phyloP scores from a whole-genome alignment of 495 filamentous ascomycete species.

The Trichoderma orchidacearum region DNA sequence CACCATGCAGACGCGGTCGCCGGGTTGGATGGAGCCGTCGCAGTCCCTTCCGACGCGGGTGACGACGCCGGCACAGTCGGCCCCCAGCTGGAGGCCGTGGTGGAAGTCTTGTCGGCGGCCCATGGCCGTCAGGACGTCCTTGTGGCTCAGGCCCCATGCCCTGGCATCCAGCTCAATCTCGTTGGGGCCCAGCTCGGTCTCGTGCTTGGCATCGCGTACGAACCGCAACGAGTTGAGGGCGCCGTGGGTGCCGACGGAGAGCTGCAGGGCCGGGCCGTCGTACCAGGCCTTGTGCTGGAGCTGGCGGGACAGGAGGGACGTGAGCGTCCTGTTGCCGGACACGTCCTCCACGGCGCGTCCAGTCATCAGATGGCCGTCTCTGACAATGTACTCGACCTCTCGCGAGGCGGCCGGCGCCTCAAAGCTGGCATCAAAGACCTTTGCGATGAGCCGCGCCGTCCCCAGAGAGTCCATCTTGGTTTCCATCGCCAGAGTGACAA shows the following conservation, averaged over 20 bases:
- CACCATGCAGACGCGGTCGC: constrained; percentile 27
- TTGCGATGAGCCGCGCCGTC: constrained; percentile 7
- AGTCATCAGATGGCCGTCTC: constrained; percentile 11
- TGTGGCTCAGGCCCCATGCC: constrained; percentile 28
- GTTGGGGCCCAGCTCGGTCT: constrained; percentile 6
- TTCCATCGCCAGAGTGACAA: constrained; percentile 16
- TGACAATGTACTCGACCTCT: constrained; percentile 18
- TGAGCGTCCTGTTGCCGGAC: constrained; percentile 6
- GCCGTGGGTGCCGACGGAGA: constrained; percentile 11
- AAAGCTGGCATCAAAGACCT: constrained; percentile 10
- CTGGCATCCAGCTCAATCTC: constrained; percentile 26
- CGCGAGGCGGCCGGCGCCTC: constrained; percentile 2
- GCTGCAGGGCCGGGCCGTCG: constrained; percentile 9
- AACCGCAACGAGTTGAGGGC: constrained; percentile 12
- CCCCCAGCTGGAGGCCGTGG: constrained; percentile 10
- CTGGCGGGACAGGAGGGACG: constrained; percentile 9
- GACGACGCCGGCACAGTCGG: constrained; percentile 15
- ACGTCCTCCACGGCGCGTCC: constrained; percentile 11
- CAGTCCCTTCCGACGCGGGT: constrained; percentile 29
- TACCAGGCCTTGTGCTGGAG: constrained; percentile 9
- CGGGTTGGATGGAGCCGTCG: constrained; percentile 25
- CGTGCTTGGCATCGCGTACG: constrained; percentile 10
- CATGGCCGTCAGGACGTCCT: constrained; percentile 28
- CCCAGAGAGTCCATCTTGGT: neutral
- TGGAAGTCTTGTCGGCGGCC: constrained; percentile 17